Evolutionary conservation across 2,329 filamentous ascomycete species (phyloP), one percentile per base, ranked within the genome.

Genomic region (Talaromyces sp.): DNA sequence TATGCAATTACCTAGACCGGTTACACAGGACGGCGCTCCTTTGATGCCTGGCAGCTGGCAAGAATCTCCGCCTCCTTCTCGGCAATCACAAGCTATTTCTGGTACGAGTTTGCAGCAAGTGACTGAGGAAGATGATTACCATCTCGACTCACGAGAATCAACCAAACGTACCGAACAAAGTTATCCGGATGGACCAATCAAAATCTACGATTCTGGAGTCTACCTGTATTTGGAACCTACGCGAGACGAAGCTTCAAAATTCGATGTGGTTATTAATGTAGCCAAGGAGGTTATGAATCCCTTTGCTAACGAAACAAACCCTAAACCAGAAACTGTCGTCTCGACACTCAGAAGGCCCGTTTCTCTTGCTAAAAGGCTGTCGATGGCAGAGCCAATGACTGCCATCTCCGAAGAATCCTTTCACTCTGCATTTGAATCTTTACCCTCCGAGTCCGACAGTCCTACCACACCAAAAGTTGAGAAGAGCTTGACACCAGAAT

Each of bases 281-380:
- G 87, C 87, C 6, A 88, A 87, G 72, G 87, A 89, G 73, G 86
- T 89, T 5, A 81, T 80, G 63, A 88, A 88, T 69, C 87, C 87
- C 0, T 86, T 88, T 70, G 73, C 71, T 5, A 70, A 66, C 4
- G 68, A 68, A 17, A 58, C 36, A 8, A 75, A 67, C 66, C 73
- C 67, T 68, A 72, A 72, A 27, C 73, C 74, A 40, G 74, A 77
- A 36, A 79, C 77, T 5, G 77, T 81, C 38, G 77, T 81, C 73
- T 79, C 78, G 56, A 74, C 78, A 8, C 78, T 78, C 70, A 84
- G 85, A 38, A 85, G 84, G 69, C 69, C 70, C 27, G 54, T 60
- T 13, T 53, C 61, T 38, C 38, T 67, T n/a, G 70, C 72, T 5
- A 77, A 76, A 51, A 75, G 74, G 40, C 69, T 74, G 25, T 77